Evolutionary conservation across 2,329 filamentous ascomycete species (phyloP).

Genomic region (Ascochyta pisi): DNA sequence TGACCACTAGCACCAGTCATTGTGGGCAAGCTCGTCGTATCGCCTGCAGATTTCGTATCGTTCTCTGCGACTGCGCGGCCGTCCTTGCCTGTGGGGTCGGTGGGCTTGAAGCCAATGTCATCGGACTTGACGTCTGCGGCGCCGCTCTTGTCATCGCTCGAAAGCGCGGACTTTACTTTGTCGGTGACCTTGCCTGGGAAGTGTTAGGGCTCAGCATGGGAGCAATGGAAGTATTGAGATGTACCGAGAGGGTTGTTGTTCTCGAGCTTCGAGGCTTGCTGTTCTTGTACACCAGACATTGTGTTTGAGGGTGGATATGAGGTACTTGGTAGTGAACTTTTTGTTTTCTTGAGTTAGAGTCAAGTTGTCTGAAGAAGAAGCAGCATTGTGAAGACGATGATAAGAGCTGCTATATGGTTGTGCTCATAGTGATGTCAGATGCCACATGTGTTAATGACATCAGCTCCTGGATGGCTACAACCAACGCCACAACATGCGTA

Average conservation of each 20-base stretch:
- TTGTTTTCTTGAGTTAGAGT: not conserved
- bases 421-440: slow-evolving; percentile 11
- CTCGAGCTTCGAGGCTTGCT: slow-evolving; percentile 9
- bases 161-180: slow-evolving; percentile 5
- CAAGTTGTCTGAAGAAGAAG: not conserved
- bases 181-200: slow-evolving; percentile 2
- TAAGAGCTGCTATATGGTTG: not conserved
- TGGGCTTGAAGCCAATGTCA: slow-evolving; percentile 12
- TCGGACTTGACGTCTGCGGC: slow-evolving; percentile 3
- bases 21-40: slow-evolving; percentile 7
- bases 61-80: slow-evolving; percentile 7
- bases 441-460: slow-evolving; percentile 2
- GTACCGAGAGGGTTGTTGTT: slow-evolving; percentile 10
- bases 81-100: slow-evolving; percentile 2
- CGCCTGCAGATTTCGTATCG: slow-evolving; percentile 1
- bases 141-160: not conserved
- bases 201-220: not conserved
- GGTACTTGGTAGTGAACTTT: not conserved
- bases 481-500: slow-evolving; percentile 1
- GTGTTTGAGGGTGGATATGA: not conserved
- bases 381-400: not conserved
- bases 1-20: slow-evolving; percentile 6
- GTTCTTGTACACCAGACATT: not conserved
- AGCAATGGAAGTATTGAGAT: not conserved
- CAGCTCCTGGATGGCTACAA: not conserved